phyloP scores from a whole-genome alignment of 148 eudicot genomes.

The Drosera capensis region DNA sequence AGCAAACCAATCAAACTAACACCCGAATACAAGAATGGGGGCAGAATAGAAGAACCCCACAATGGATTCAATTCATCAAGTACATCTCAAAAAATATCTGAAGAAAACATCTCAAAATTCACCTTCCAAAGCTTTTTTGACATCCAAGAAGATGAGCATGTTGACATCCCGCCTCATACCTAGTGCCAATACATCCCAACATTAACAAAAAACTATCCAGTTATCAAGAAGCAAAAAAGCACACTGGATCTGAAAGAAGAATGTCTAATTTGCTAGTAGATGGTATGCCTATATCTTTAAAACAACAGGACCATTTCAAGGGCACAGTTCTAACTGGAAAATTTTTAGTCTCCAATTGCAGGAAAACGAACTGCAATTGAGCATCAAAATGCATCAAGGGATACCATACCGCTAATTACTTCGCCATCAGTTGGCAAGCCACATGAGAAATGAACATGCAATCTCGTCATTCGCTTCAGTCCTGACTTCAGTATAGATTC shows the following conservation, averaged over 20 bases:
- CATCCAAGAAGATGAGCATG: conserved; percentile 55
- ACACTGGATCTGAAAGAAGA: no score
- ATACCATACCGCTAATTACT: conserved; percentile 85
- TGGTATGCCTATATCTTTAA: no score
- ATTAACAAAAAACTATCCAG: no score
- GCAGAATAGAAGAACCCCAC: background rate
- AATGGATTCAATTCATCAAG: background rate
- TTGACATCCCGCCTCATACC: conserved; percentile 74
- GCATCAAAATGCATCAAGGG: background rate
- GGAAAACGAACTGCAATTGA: background rate
- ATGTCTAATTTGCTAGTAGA: no score
- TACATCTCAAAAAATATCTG: no score
- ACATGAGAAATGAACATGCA: conserved; percentile 79
- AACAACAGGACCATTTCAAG: no score
- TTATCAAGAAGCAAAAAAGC: no score
- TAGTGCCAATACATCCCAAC: no score
- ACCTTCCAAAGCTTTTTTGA: conserved; percentile 88
- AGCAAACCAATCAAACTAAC: no score
- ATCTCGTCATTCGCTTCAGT: conserved; percentile 69
- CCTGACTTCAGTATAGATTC: conserved; percentile 65
- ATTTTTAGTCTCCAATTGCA: background rate
- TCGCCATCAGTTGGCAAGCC: conserved; percentile 84
- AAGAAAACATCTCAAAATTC: conserved; percentile 5
- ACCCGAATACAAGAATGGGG: background rate
- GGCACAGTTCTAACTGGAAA: background rate